Percentiles rank a stretch among this genome's conserved stretches.
These are phyloP conservation scores for Nidularia pulvinata DNA, from an alignment of 768 basidiomycete species.

Conservation along the genomic window DNA sequence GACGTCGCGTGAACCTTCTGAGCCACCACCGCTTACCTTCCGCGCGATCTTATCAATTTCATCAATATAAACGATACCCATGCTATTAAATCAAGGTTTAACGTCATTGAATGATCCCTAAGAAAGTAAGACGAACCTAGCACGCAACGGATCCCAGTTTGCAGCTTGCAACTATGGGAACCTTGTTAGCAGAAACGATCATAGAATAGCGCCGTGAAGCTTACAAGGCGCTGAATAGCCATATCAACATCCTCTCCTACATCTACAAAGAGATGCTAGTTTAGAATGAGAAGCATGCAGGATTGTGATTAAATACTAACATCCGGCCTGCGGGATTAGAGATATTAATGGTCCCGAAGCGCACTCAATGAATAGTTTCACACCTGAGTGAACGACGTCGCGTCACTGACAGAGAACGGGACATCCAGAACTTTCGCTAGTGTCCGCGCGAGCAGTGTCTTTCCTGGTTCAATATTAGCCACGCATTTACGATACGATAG, in stretches of 20 bases:
- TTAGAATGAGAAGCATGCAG: neutral
- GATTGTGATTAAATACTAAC: constrained; percentile 34
- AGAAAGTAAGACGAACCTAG: constrained; percentile 51
- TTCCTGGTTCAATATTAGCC: constrained; percentile 44
- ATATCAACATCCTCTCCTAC: constrained; percentile 98
- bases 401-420: constrained; percentile 93
- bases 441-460: constrained; percentile 89
- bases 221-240: constrained; percentile 81
- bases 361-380: neutral
- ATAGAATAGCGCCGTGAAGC: constrained; percentile 8
- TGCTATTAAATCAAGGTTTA: constrained; percentile 39
- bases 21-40: constrained; percentile 49
- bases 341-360: neutral
- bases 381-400: constrained; percentile 92
- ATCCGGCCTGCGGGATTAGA: constrained; percentile 54
- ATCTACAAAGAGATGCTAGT: constrained; percentile 42
- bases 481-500: neutral
- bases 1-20: constrained; percentile 82
- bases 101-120: neutral
- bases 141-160: constrained; percentile 84
- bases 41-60: constrained; percentile 94
- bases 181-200: neutral
- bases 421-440: constrained; percentile 92
- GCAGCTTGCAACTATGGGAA: constrained; percentile 76
- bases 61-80: constrained; percentile 96